These are phyloP conservation scores for Colletotrichum sansevieriae DNA, from an alignment of 2,329 filamentous ascomycete species.

Conservation along the genomic window DNA sequence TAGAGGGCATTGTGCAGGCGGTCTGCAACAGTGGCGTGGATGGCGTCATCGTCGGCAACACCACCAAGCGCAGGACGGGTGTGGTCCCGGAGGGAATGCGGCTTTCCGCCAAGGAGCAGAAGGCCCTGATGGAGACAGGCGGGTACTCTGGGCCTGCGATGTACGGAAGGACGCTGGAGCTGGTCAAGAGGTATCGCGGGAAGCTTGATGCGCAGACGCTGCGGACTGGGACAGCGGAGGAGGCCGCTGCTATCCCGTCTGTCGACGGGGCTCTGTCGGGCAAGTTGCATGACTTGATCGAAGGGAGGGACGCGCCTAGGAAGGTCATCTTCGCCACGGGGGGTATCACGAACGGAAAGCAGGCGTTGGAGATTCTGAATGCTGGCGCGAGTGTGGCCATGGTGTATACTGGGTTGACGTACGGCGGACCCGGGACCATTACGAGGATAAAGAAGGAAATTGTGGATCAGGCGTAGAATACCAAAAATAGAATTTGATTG, in stretches of 20 bases:
- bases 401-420: slow-evolving; percentile 84
- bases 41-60: slow-evolving; percentile 97
- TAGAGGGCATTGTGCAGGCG: slow-evolving; percentile 89
- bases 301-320: slow-evolving; percentile 51
- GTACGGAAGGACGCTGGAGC: slow-evolving; percentile 81
- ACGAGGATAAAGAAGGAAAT: slow-evolving; percentile 76
- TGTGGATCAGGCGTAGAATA: slow-evolving; percentile 55
- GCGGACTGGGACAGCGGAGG: slow-evolving; percentile 50
- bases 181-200: slow-evolving; percentile 84
- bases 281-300: slow-evolving; percentile 40
- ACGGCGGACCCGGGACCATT: slow-evolving; percentile 73
- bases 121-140: slow-evolving; percentile 80
- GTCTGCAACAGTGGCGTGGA: slow-evolving; percentile 88
- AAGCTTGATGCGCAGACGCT: slow-evolving; percentile 69
- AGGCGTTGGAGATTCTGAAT: slow-evolving; percentile 85
- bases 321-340: slow-evolving; percentile 96
- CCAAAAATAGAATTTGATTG: slow-evolving; percentile 34
- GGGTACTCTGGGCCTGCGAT: slow-evolving; percentile 93
- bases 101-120: slow-evolving; percentile 75
- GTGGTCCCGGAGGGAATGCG: slow-evolving; percentile 76
- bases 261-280: slow-evolving; percentile 51
- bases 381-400: slow-evolving; percentile 92
- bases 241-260: slow-evolving; percentile 47
- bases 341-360: slow-evolving; percentile 88
- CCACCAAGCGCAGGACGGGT: slow-evolving; percentile 84